Base-by-base conservation (phyloP, 2,329 filamentous ascomycete genomes). In the Dactylonectria estremocensis region DNA sequence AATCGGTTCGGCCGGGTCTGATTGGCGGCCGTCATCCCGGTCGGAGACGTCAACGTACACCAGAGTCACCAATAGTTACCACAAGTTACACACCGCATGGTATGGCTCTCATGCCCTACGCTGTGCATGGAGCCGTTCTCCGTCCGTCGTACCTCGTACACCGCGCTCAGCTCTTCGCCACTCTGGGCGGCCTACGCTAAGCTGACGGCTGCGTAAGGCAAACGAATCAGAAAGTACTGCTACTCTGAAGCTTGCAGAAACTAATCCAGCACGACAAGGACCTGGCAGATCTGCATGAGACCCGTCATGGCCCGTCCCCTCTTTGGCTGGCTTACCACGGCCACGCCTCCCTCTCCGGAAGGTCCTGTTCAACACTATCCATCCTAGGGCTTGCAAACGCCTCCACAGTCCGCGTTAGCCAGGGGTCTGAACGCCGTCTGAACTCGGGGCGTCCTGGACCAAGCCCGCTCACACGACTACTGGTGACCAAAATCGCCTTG, bases 401-500 rank as follows among this genome's bases (percentile, higher is more conserved):
- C 52, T 64, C 68, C 71, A 66, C 66, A 45, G 35, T 35, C 54
- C 46, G 24, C 61, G 52, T 69, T 76, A 74, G 68, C 70, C 72
- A 76, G 74, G 74, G 74, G 74, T 68, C 67, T 65, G 56, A 66
- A 62, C 71, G 46, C 64, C 67, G 59, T 69, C 70, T 69, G 63
- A 63, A 54, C 67, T 75, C 67, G 58, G 56, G 64, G 58, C 68
- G 64, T 68, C 67, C 65, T 71, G 64, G 67, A 22, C 66, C 68
- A 49, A 64, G 59, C 62, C 74, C 74, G 72, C 72, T 62, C 72
- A 68, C 71, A 72, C 64, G 64, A 64, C 67, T 67, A 64, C 66
- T 73, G 60, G 73, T 76, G 74, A 76, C 69, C 63, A 70, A 58
- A 69, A 71, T 52, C 65, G 68, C 68, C 72, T 77, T 77, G 75